Base-by-base conservation (phyloP, 768 basidiomycete genomes). In the Dendrothele bispora region DNA sequence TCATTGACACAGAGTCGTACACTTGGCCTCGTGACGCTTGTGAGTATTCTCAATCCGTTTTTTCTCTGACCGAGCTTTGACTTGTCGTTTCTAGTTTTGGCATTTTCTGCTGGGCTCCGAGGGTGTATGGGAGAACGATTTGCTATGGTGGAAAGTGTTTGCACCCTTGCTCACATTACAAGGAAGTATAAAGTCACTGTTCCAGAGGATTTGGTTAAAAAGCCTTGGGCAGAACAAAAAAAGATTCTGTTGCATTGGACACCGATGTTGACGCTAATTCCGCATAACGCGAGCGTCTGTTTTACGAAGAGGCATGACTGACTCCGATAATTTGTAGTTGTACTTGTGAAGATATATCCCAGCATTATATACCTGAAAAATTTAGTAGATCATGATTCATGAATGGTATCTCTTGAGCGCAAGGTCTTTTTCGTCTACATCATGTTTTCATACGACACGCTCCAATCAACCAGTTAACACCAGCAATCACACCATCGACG, bases 21-120 rank as follows among this genome's bases (percentile, higher is more conserved):
- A 65, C 66, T 25, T 80, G 77, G 77, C 78, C 77, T 12, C 70
- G 78, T 20, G 67, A 78, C 46, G 77, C 74, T 12, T 78, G 76
- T 75, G 47, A 37, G 75, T 38, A 18, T 11, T 4, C 15, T 14
- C 5, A 18, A 27, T 2, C 7, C 41, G 10, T 28, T 24, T 18
- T 2, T 3, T 47, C 3, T 22, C 36, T 42, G 17, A 32, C 30
- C n/a, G 30, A 32, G 17, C 8, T 22, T 29, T 12, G 17, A 32
- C 35, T 35, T 41, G 35, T 25, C 20, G 20, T 36, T 18, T 25
- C 14, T 18, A 73, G 74, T 72, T 55, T 25, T 74, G 22, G 68
- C 74, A 0, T 80, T 81, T 56, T 71, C 73, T 5, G 61, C 57
- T 0, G 77, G 79, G 11, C 61, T 69, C 1, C 65, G 78, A 14